Conservation (phyloP, 106 monocot genomes). For the Phalaenopsis equestris region DNA sequence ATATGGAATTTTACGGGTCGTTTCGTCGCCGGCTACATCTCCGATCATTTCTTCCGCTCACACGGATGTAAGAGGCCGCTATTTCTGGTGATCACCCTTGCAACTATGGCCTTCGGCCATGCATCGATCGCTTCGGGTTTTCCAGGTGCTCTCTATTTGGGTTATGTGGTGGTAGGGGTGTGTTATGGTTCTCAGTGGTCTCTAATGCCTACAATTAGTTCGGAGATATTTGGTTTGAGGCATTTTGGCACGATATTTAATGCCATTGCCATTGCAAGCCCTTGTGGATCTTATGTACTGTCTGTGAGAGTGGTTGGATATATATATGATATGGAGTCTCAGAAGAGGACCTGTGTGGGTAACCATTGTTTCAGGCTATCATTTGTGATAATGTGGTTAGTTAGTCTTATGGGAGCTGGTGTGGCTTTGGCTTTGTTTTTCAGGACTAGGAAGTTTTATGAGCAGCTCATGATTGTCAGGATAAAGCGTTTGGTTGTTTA, state of each 20-base stretch:
- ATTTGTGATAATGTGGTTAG: slow-evolving; percentile 42
- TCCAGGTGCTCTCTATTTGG: slow-evolving; percentile 27
- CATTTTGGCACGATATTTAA: slow-evolving; percentile 72
- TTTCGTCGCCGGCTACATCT: slow-evolving; percentile 54
- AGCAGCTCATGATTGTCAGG: slow-evolving; percentile 16
- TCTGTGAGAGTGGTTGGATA: slow-evolving; percentile 47
- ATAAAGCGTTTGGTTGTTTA: not conserved
- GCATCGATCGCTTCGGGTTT: slow-evolving; percentile 26
- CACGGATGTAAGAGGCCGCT: slow-evolving; percentile 30
- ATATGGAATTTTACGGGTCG: slow-evolving; percentile 94
- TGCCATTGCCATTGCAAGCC: slow-evolving; percentile 68
- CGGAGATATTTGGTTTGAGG: slow-evolving; percentile 48
- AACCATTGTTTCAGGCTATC: slow-evolving; percentile 49
- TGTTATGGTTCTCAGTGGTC: slow-evolving; percentile 54
- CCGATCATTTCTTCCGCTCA: slow-evolving; percentile 56
- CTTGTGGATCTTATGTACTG: slow-evolving; percentile 42
- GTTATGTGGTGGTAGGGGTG: slow-evolving; percentile 36
- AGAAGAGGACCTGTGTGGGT: slow-evolving; percentile 17
- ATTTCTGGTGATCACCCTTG: slow-evolving; percentile 29
- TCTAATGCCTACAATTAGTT: slow-evolving; percentile 40
- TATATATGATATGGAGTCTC: slow-evolving; percentile 37
- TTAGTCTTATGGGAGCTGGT: slow-evolving; percentile 19
- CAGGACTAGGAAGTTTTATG: slow-evolving; percentile 32
- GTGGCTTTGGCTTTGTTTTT: slow-evolving; percentile 23
- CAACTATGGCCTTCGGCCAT: slow-evolving; percentile 35